Base-by-base conservation (phyloP, 768 basidiomycete genomes). In the Cystofilobasidium ferigula region DNA sequence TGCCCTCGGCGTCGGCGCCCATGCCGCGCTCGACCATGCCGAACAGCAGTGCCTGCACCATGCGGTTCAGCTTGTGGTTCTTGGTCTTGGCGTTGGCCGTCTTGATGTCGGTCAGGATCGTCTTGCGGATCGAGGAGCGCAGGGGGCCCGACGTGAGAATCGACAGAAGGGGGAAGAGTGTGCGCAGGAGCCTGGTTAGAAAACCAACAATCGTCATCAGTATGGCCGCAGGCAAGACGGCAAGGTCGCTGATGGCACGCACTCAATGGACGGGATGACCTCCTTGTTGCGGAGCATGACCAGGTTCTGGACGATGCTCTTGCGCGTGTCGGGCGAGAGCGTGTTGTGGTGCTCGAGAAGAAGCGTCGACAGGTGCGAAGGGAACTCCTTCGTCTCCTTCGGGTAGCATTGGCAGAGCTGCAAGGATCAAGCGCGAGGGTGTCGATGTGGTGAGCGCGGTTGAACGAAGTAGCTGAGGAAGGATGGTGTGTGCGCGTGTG, bases 11-110 rank as follows among this genome's bases (percentile, higher is more conserved):
- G 71, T 89, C 85, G 0, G 80, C 85, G 45, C 84, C 83, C 86
- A 91, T 88, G 16, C 91, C 92, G 43, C 86, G 84, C 75, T 95
- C 93, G 10, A 97, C 84, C 93, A 98, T 98, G 51, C 84, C 83
- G 74, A 98, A 98, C 35, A 98, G 80, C 82, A 98, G 88, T 16
- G 90, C 86, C 74, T 99, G 95, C 0, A 99, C 90, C 26, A 91
- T 86, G 42, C 89, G 84, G 74, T 99, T 99, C 32, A 99, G 83
- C 75, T 94, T 93, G 78, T 95, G 91, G 73, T 97, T 95, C 74
- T 88, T 90, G 45, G 86, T 81, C 62, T 84, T 85, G 38, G 84
- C 77, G 75, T 99, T 99, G 47, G 94, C 92, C 1, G 86, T 88
- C 69, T 85, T 84, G 68, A 99, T 89, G 71, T 97, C 95, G 14